These are phyloP conservation scores for Xylariales sp. DNA, from an alignment of 2,329 filamentous ascomycete genomes.

Conservation along the genomic window DNA sequence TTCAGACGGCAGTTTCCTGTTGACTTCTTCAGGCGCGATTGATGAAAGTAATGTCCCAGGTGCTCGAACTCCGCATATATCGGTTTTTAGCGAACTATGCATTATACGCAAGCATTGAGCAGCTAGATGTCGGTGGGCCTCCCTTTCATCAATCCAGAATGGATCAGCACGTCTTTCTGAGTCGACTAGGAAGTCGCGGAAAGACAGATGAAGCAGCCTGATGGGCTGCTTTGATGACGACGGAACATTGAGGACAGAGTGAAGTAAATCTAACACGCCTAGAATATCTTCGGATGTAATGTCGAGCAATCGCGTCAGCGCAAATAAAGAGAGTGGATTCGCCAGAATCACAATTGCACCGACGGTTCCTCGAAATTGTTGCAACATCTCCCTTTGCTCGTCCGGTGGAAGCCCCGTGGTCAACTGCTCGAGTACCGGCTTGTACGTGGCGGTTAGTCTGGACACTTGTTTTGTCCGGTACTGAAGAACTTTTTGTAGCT, in stretches of 20 bases:
- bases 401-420: neutral
- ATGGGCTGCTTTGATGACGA: neutral
- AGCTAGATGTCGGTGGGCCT: neutral
- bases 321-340: neutral
- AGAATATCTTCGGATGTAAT: neutral
- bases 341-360: conserved; percentile 1
- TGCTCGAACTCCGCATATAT: conserved; percentile 12
- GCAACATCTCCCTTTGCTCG: neutral
- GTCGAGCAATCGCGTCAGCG: neutral
- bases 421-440: conserved; percentile 1
- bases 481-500: neutral
- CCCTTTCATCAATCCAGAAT: conserved; percentile 4
- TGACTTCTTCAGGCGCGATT: conserved; percentile 18
- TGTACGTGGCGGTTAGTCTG: neutral
- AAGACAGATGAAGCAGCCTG: conserved; percentile 1
- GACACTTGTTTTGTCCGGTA: neutral
- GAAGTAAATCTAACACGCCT: neutral
- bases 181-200: conserved; percentile 7
- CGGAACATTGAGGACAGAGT: conserved; percentile 1
- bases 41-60: conserved; percentile 20
- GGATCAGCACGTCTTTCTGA: neutral
- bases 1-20: conserved; percentile 20
- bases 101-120: neutral
- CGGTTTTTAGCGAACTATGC: neutral
- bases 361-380: neutral